These are phyloP conservation scores for Emericellopsis cladophorae DNA, from an alignment of 2,329 filamentous ascomycete species.

Conservation along the genomic window DNA sequence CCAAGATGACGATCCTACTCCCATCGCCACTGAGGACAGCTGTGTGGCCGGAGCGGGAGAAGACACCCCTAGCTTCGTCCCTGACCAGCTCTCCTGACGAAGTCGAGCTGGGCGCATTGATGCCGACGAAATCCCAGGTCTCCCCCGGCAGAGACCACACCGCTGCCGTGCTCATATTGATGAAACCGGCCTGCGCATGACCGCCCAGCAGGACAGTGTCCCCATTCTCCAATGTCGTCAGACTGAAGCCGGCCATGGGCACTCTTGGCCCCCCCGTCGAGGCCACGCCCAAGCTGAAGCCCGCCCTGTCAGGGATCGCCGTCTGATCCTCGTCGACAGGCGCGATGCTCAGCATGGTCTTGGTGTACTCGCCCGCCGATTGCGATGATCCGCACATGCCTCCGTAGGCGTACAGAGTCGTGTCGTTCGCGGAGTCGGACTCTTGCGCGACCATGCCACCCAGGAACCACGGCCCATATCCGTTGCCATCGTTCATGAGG, in stretches of 20 bases:
- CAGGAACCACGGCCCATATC: slow-evolving; percentile 33
- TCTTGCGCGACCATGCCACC: slow-evolving; percentile 45
- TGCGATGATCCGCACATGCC: slow-evolving; percentile 76
- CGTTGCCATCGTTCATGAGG: slow-evolving; percentile 7
- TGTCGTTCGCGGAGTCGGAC: slow-evolving; percentile 39
- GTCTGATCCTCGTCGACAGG: slow-evolving; percentile 18
- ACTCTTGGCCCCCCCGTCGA: slow-evolving; percentile 49
- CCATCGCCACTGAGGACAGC: slow-evolving; percentile 73
- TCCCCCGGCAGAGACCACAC: slow-evolving; percentile 79
- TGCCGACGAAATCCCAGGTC: slow-evolving; percentile 69
- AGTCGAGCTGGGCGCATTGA: slow-evolving; percentile 20
- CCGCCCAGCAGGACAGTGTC: slow-evolving; percentile 76
- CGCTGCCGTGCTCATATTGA: slow-evolving; percentile 88
- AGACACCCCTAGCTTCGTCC: slow-evolving; percentile 29
- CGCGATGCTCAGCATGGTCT: slow-evolving; percentile 59
- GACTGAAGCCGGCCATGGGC: slow-evolving; percentile 75
- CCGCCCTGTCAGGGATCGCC: background rate
- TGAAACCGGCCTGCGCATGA: slow-evolving; percentile 70
- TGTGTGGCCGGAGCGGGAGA: slow-evolving; percentile 82
- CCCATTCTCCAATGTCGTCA: slow-evolving; percentile 67
- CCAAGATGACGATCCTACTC: slow-evolving; percentile 62
- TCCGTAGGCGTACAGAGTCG: slow-evolving; percentile 64
- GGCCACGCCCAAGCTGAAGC: slow-evolving; percentile 12
- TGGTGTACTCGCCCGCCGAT: slow-evolving; percentile 62
- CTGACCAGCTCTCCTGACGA: background rate